Base-by-base conservation (phyloP, 805 yeast genomes). In the Ogataea corticis region DNA sequence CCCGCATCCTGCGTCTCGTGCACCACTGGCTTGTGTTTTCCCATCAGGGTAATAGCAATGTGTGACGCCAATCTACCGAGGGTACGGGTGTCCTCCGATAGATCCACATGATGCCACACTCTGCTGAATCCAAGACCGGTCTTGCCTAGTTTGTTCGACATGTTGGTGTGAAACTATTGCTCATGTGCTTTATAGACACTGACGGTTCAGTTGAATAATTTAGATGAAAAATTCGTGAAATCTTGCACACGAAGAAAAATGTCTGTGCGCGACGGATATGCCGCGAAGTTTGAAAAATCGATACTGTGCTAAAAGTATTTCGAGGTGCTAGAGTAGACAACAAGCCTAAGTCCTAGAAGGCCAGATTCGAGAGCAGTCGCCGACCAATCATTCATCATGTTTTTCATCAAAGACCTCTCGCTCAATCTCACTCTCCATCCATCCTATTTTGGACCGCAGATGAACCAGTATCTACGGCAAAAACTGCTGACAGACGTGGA, bases 371-470 rank as follows among this genome's bases (percentile, higher is more conserved):
- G 23, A 15, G 29, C 30, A 7, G 16, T 34, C 21, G 11, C 13
- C 31, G n/a, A 28, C 14, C 14, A 28, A 11, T 28, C 11, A 1
- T 10, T 16, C 33, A 46, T 5, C 39, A 65, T 65, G 69, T 65
- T 59, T 46, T 65, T 65, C 55, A 65, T 75, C 59, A 94, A 94
- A 70, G 98, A 94, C 70, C 80, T 94, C 55, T 85, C 97, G 54
- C 77, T 94, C 48, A 89, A 87, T 65, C 76, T 94, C 57, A 91
- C 97, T 37, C 83, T 94, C 45, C 99, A 92, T 68, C 99, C 99
- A 42, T 90, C 98, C 28, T 94, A 83, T 68, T 92, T 91, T 63
- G 99, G 99, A 1, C 97, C 98, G 3, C 95, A 91, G 57, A 94
- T 94, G 98, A 90, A 87, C 68, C 95, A 89, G 63, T 92, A 83